Evolutionary conservation across 306 rosid genomes (phyloP).

Genomic region (Mimosa bimucronata): DNA sequence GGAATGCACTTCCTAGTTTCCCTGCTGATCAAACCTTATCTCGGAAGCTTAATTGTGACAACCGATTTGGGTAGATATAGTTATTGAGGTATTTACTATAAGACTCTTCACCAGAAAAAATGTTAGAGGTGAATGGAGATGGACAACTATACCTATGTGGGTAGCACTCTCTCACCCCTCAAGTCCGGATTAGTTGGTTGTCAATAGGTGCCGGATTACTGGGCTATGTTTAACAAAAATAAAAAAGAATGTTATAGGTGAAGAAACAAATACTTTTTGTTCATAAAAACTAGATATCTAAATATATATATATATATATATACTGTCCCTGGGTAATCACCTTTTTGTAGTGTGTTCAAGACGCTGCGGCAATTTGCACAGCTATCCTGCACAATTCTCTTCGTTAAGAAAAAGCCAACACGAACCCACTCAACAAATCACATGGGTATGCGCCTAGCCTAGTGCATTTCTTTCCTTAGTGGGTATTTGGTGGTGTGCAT

Average conservation of each 20-base stretch:
- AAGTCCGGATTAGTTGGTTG: no score
- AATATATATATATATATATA: no score
- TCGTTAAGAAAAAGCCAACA: conserved; percentile 39
- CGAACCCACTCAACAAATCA: conserved; percentile 18
- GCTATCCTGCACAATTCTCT: not conserved
- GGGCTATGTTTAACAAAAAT: no score
- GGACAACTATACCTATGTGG: no score
- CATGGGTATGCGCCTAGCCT: conserved; percentile 2
- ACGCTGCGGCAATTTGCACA: conserved; percentile 1
- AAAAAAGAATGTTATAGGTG: not conserved
- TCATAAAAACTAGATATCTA: not conserved
- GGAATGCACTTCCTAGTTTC: not conserved
- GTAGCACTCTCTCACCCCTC: no score
- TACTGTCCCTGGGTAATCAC: not conserved
- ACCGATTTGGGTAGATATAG: not conserved
- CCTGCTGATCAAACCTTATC: not conserved
- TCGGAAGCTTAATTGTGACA: not conserved
- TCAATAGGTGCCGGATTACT: no score
- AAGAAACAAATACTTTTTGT: not conserved
- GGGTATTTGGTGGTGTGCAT: not conserved
- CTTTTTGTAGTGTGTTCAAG: not conserved
- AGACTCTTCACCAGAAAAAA: not conserved
- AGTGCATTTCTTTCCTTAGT: conserved; percentile 14
- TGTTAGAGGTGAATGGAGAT: not conserved
- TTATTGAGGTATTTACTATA: not conserved